Conservation (phyloP, 2,329 filamentous ascomycete genomes). For the Exophiala lecanii-corni region DNA sequence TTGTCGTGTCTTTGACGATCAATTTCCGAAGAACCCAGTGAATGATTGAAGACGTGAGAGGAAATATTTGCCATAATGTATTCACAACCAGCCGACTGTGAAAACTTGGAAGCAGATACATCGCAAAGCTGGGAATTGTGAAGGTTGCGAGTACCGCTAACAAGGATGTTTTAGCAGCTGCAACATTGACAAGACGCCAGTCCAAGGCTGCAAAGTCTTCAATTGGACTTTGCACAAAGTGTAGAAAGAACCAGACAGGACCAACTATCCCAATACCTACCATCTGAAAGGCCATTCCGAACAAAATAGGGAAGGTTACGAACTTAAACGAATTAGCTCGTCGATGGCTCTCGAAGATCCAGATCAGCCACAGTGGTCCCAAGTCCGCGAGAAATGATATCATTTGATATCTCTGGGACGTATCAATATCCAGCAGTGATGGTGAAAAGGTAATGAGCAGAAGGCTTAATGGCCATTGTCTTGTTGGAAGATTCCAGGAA, state of each 20-base stretch:
- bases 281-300: conserved; percentile 28
- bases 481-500: conserved; percentile 5
- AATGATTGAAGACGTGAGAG: conserved; percentile 7
- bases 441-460: conserved; percentile 8
- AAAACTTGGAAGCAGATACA: conserved; percentile 23
- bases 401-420: conserved; percentile 19
- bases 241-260: conserved; percentile 37
- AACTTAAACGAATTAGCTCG: conserved; percentile 29
- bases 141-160: conserved; percentile 13
- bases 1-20: conserved; percentile 2
- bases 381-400: conserved; percentile 29
- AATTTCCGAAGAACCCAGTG: conserved; percentile 7
- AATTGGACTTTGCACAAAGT: conserved; percentile 33
- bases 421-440: conserved; percentile 4
- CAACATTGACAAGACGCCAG: conserved; percentile 30
- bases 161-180: conserved; percentile 10
- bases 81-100: conserved; percentile 21
- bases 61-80: conserved; percentile 26
- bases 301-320: conserved; percentile 23
- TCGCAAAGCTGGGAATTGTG: conserved; percentile 27
- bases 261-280: conserved; percentile 31
- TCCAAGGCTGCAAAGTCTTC: conserved; percentile 33
- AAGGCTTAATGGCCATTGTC: conserved; percentile 1
- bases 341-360: conserved; percentile 29
- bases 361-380: conserved; percentile 28